A percentile compares a stretch with the other conserved stretches of the same genome.
Evolutionary conservation across 78 protist species (phyloP).

Genomic region (Cyanophora paradoxa): DNA sequence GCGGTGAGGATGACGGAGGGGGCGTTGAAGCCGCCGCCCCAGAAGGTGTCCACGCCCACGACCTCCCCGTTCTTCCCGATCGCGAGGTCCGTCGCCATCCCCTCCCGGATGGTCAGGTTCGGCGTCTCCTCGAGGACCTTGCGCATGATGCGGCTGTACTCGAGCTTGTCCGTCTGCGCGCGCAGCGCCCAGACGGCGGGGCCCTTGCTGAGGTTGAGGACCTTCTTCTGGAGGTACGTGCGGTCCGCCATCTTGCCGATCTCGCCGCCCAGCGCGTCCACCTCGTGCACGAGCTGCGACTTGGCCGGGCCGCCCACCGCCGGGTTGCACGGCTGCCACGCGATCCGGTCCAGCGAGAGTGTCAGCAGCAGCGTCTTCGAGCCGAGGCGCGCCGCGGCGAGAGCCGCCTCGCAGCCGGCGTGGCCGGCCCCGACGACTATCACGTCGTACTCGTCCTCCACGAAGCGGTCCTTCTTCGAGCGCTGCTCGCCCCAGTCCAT

Average conservation of each 20-base stretch:
- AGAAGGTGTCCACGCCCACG: conserved; percentile 1
- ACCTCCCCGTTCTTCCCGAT: not conserved
- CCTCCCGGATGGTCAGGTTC: conserved; percentile 52
- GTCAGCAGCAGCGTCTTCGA: conserved; percentile 69
- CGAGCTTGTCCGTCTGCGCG: conserved; percentile 68
- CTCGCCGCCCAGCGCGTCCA: conserved; percentile 91
- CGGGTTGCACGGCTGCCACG: conserved; percentile 93
- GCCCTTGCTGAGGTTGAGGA: conserved; percentile 75
- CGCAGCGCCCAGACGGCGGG: conserved; percentile 73
- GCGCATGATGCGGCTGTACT: conserved; percentile 70
- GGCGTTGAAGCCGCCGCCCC: not conserved
- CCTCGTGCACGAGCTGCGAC: conserved; percentile 80
- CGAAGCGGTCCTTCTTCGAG: not conserved
- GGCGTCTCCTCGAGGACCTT: not conserved
- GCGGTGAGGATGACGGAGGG: conserved; percentile 63
- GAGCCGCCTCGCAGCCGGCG: conserved; percentile 91
- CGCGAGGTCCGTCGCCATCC: conserved; percentile 63
- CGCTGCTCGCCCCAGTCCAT: no score
- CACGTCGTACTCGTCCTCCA: conserved; percentile 39
- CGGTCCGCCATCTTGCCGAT: conserved; percentile 30
- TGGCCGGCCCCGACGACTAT: conserved; percentile 89
- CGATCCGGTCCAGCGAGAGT: conserved; percentile 33
- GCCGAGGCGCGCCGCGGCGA: conserved; percentile 83
- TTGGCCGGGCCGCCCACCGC: conserved; percentile 95
- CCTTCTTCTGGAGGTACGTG: not conserved